Evolutionary conservation across 208 protist species (phyloP), one percentile per base, ranked within the genome.

Genomic region (Novymonas esmeraldas): DNA sequence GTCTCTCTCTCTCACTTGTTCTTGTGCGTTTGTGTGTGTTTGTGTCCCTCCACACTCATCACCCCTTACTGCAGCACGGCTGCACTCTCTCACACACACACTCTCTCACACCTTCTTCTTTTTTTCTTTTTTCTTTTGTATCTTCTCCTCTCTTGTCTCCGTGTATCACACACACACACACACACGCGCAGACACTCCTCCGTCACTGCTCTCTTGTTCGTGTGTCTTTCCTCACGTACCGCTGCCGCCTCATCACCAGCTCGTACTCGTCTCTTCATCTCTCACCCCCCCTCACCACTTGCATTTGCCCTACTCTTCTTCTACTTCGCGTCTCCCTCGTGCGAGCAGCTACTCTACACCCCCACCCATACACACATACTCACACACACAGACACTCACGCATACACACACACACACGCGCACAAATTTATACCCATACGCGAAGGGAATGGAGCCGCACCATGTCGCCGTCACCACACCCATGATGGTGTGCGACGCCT

Each of bases 401-500:
- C 34, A 46, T 36, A 38, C 39, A 56, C 11, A 34, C 31, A 67
- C 1, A 42, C 55, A 33, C 16, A 31, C 51, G 24, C 10, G 39
- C 16, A n/a, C 3, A 11, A 11, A 11, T 11, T 14, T 11, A 41
- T 26, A 16, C 29, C 3, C 9, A 54, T 13, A 61, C 11, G 59
- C 20, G 18, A 20, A 14, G 0, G 14, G n/a, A 18, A 80, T 70
- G 55, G 50, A 77, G 13, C 60, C 68, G 28, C 51, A 31, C 22
- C 51, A 34, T 29, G 54, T 65, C 31, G 39, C 68, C 11, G 79
- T 86, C 20, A 68, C 74, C 42, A 76, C 73, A 0, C 85, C 85
- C 6, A 16, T 94, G 46, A 75, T 90, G 50, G 73, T 86, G 50
- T 84, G 82, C 61, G 84, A 95, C 68, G 73, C 84, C 39, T 95